Evolutionary conservation across 1,139 yeast genomes (phyloP).

Genomic region (Geotrichum reessii): DNA sequence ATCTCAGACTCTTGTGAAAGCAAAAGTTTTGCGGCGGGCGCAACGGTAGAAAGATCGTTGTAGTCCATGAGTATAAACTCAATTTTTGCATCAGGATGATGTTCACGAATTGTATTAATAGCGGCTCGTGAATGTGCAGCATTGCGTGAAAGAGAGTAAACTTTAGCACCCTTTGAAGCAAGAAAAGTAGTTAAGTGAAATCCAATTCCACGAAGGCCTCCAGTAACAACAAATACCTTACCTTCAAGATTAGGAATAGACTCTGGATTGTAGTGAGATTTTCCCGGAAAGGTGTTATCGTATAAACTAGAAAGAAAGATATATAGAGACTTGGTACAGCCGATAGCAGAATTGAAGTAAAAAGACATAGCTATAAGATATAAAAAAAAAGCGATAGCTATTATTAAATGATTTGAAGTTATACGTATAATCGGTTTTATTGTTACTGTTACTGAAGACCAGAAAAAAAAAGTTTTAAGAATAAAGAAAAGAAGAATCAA

Average conservation of each 20-base stretch:
- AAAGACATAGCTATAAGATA: not conserved
- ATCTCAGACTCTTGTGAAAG: constrained; percentile 29
- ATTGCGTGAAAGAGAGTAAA: constrained; percentile 42
- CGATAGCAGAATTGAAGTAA: not conserved
- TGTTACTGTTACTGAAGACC: no score
- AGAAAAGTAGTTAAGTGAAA: constrained; percentile 40
- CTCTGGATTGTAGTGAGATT: constrained; percentile 30
- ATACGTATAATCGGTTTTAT: no score
- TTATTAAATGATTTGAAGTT: not conserved
- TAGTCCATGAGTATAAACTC: constrained; percentile 38
- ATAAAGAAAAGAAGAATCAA: no score
- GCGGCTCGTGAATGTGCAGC: constrained; percentile 37
- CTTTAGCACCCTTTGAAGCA: constrained; percentile 42
- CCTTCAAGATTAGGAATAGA: constrained; percentile 45
- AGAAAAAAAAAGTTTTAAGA: no score
- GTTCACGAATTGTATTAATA: constrained; percentile 32
- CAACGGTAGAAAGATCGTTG: constrained; percentile 43
- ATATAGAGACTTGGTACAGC: not conserved
- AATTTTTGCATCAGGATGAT: constrained; percentile 26
- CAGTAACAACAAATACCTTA: constrained; percentile 43
- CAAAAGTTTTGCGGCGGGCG: constrained; percentile 39
- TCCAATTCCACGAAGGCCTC: constrained; percentile 48
- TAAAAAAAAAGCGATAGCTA: not conserved
- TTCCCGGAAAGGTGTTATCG: not conserved
- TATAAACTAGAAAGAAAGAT: not conserved